phyloP scores from a whole-genome alignment of 2,329 filamentous ascomycete genomes.

The Cordyceps fumosorosea region DNA sequence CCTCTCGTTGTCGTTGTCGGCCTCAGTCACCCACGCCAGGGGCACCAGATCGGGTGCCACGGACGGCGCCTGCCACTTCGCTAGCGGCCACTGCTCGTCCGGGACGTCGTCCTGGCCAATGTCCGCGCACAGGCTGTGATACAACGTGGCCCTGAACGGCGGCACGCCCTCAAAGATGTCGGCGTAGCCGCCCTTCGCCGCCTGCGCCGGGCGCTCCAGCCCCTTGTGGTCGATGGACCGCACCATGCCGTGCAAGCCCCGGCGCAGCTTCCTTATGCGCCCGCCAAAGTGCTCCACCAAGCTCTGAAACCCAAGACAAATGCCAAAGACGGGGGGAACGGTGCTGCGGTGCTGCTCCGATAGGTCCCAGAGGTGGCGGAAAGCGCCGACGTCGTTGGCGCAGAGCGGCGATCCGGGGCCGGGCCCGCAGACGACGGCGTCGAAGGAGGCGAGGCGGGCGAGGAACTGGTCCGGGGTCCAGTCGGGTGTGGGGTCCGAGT shows the following conservation, averaged over 20 bases:
- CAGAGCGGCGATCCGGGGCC: constrained; percentile 77
- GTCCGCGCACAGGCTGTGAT: constrained; percentile 59
- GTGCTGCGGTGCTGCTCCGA: constrained; percentile 39
- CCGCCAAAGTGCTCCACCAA: constrained; percentile 64
- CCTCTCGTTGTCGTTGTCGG: constrained; percentile 34
- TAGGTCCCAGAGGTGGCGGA: constrained; percentile 68
- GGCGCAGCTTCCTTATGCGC: constrained; percentile 56
- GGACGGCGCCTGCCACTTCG: constrained; percentile 33
- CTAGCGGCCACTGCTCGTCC: constrained; percentile 28
- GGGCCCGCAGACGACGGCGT: constrained; percentile 84
- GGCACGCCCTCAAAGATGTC: constrained; percentile 62
- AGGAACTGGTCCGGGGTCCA: constrained; percentile 40
- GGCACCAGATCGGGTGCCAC: constrained; percentile 41
- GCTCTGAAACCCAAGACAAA: constrained; percentile 86
- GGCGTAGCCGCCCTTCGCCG: constrained; percentile 14
- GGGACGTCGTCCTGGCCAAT: constrained; percentile 40
- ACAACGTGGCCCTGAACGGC: constrained; percentile 64
- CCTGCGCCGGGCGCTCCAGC: neutral
- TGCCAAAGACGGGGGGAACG: constrained; percentile 78
- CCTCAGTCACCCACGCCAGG: constrained; percentile 56
- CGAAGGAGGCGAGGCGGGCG: constrained; percentile 49
- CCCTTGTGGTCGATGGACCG: constrained; percentile 54
- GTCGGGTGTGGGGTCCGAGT: constrained; percentile 51
- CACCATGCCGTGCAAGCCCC: constrained; percentile 78
- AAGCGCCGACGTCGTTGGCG: constrained; percentile 72